A percentile compares a stretch with the other conserved stretches of the same genome.
Evolutionary conservation across 495 filamentous ascomycete genomes (phyloP).

Genomic region (Aspergillus cavernicola): DNA sequence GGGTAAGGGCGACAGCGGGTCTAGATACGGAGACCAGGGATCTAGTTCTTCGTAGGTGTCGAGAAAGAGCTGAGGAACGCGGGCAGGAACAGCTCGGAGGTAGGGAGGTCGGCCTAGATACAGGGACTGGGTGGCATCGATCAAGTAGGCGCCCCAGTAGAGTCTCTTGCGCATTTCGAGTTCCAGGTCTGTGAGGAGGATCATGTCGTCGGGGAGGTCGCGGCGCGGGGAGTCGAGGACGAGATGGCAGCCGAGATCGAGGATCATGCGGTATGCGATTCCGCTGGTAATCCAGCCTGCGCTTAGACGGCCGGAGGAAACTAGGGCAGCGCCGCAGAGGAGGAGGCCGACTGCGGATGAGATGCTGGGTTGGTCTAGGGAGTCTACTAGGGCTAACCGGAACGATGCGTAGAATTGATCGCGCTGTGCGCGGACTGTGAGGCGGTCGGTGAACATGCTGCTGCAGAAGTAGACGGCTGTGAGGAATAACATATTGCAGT

Average conservation of each 20-base stretch:
- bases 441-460: constrained; percentile 15
- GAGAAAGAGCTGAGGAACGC: constrained; percentile 17
- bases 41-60: constrained; percentile 37
- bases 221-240: too few species aligned
- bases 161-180: constrained; percentile 17
- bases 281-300: constrained; percentile 20
- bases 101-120: constrained; percentile 23
- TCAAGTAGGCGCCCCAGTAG: constrained; percentile 30
- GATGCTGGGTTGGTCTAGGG: background rate
- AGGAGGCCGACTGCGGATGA: too few species aligned
- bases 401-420: too few species aligned
- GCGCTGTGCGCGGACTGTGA: background rate
- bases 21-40: constrained; percentile 24
- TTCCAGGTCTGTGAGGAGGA: constrained; percentile 9
- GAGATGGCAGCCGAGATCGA: constrained; percentile 33
- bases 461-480: constrained; percentile 29
- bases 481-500: constrained; percentile 23
- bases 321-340: too few species aligned
- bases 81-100: constrained; percentile 11
- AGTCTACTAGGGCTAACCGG: too few species aligned
- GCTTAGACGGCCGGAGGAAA: constrained; percentile 15
- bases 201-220: background rate
- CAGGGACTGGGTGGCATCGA: constrained; percentile 27
- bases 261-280: constrained; percentile 33
- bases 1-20: background rate